phyloP scores from a whole-genome alignment of 768 basidiomycete genomes.

The Amanita fuliginea region DNA sequence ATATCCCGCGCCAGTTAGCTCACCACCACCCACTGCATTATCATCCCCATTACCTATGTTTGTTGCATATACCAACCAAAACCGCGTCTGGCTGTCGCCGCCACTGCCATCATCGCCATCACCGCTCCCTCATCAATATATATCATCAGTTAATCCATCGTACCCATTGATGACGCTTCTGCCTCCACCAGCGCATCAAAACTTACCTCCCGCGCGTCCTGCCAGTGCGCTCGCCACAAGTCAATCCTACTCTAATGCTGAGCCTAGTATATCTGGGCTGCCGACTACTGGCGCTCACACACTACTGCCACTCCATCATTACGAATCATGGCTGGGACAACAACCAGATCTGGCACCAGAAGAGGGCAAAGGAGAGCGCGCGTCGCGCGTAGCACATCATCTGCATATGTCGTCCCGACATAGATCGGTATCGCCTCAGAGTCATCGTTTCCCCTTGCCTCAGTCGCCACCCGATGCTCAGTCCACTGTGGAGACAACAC shows the following conservation, averaged over 20 bases:
- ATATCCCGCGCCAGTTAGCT: constrained; percentile 11
- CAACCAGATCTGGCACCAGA: constrained; percentile 26
- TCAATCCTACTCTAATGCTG: constrained; percentile 15
- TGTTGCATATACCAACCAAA: constrained; percentile 31
- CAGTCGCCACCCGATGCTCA: constrained; percentile 6
- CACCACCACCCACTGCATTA: constrained; percentile 22
- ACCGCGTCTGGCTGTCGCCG: constrained; percentile 41
- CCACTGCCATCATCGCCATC: constrained; percentile 17
- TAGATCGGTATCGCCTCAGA: constrained; percentile 51
- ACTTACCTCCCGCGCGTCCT: constrained; percentile 28
- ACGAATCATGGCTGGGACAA: constrained; percentile 8
- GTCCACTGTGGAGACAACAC: neutral
- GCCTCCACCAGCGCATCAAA: constrained; percentile 6
- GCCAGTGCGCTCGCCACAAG: constrained; percentile 31
- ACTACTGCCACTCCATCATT: constrained; percentile 20
- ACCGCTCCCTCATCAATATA: constrained; percentile 21
- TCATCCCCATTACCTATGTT: constrained; percentile 21
- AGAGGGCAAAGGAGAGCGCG: constrained; percentile 51
- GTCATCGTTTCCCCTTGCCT: constrained; percentile 40
- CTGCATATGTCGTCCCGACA: constrained; percentile 44
- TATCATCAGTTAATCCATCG: constrained; percentile 15
- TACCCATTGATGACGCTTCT: constrained; percentile 3
- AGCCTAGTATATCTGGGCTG: constrained; percentile 21
- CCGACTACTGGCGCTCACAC: constrained; percentile 20
- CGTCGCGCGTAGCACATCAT: constrained; percentile 48